phyloP scores from a whole-genome alignment of 495 filamentous ascomycete species.

The Aspergillus haitiensis region DNA sequence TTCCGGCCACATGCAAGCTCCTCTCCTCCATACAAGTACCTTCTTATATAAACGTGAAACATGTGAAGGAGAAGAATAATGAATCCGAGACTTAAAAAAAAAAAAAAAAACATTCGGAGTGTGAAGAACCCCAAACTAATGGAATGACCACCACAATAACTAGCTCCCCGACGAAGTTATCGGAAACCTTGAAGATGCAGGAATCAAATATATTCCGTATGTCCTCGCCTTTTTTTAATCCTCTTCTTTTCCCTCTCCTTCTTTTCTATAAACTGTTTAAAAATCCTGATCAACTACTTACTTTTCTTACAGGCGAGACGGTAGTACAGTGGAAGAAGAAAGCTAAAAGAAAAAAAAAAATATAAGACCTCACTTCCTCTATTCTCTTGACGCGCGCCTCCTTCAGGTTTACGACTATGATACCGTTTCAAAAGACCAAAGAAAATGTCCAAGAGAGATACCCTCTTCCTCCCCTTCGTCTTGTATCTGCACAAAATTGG shows the following conservation, averaged over 20 bases:
- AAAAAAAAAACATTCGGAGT: neutral
- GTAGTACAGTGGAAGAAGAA: conserved; percentile 53
- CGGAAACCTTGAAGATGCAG: conserved; percentile 63
- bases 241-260: neutral
- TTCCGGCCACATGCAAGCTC: no score
- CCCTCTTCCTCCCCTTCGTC: conserved; percentile 10
- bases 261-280: no score
- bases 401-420: no score
- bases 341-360: conserved; percentile 18
- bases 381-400: no score
- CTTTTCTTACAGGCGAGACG: conserved; percentile 41
- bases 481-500: conserved; percentile 21
- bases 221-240: conserved; percentile 19
- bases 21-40: no score
- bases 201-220: conserved; percentile 67
- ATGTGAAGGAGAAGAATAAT: no score
- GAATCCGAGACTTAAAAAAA: no score
- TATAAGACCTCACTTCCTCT: neutral
- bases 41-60: no score
- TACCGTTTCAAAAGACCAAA: neutral
- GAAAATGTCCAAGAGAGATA: conserved; percentile 11
- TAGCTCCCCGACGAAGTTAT: conserved; percentile 66
- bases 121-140: conserved; percentile 4
- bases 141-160: neutral
- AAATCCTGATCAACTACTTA: conserved; percentile 3